Conservation (phyloP, 345 rosid genomes). For the Orychophragmus violaceus region DNA sequence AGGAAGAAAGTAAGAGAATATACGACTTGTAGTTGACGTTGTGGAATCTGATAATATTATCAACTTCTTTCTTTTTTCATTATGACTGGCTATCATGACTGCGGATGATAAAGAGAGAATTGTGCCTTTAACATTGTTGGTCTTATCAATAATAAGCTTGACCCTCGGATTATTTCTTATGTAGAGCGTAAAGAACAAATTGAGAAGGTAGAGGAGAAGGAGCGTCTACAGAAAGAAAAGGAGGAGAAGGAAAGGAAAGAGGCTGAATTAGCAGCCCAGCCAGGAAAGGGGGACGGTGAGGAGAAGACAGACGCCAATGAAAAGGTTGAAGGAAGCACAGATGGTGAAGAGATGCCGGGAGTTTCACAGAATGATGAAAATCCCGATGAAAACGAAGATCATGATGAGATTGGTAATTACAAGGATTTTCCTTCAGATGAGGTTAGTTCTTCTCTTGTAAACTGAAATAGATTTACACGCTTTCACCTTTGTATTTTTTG, state of each 20-base stretch:
- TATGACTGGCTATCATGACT: neutral
- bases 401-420: slow-evolving; percentile 44
- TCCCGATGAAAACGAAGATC: slow-evolving; percentile 12
- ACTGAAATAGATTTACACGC: neutral
- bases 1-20: neutral
- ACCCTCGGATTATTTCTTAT: slow-evolving; percentile 14
- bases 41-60: slow-evolving; percentile 1
- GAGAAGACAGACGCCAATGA: slow-evolving; percentile 36
- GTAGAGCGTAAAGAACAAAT: slow-evolving; percentile 80
- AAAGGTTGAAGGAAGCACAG: slow-evolving; percentile 20
- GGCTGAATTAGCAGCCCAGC: slow-evolving; percentile 54
- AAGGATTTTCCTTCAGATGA: slow-evolving; percentile 50
- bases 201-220: slow-evolving; percentile 82
- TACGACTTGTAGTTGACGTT: neutral
- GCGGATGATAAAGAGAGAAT: neutral
- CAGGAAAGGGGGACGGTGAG: slow-evolving; percentile 31
- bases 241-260: slow-evolving; percentile 67
- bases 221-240: slow-evolving; percentile 61
- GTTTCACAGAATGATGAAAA: slow-evolving; percentile 30
- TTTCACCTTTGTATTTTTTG: neutral
- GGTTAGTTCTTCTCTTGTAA: slow-evolving; percentile 42
- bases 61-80: neutral
- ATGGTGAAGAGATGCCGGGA: slow-evolving; percentile 18
- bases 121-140: neutral
- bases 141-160: neutral